These are phyloP conservation scores for Gamarada debralockiae DNA, from an alignment of 495 filamentous ascomycete genomes.

Conservation along the genomic window DNA sequence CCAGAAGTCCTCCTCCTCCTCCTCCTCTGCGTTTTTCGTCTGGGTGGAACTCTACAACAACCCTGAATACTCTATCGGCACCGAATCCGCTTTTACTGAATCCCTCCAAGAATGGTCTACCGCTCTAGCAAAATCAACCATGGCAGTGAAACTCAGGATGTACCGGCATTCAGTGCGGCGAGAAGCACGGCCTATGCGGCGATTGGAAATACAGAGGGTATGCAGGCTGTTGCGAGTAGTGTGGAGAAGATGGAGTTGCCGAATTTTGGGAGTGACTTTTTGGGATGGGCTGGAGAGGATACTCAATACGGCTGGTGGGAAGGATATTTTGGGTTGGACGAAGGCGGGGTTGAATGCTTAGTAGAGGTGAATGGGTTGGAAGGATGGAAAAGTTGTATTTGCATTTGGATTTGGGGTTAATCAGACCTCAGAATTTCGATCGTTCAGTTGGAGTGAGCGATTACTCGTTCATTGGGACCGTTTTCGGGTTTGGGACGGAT, in stretches of 20 bases:
- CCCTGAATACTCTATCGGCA: neutral
- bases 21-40: constrained; percentile 65
- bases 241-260: constrained; percentile 21
- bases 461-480: no score
- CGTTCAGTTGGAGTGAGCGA: no score
- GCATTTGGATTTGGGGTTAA: no score
- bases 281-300: neutral
- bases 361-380: neutral
- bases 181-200: constrained; percentile 17
- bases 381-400: no score
- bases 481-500: no score
- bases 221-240: constrained; percentile 19
- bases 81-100: neutral
- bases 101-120: neutral
- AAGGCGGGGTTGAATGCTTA: neutral
- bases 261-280: constrained; percentile 8
- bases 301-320: neutral
- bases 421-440: no score
- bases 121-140: no score
- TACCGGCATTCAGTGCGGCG: neutral
- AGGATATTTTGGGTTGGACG: neutral
- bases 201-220: constrained; percentile 24
- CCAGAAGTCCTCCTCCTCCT: constrained; percentile 49
- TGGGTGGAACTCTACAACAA: constrained; percentile 69
- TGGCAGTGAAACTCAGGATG: neutral